Conservation (phyloP, 2,329 filamentous ascomycete genomes). For the Metarhizium album region DNA sequence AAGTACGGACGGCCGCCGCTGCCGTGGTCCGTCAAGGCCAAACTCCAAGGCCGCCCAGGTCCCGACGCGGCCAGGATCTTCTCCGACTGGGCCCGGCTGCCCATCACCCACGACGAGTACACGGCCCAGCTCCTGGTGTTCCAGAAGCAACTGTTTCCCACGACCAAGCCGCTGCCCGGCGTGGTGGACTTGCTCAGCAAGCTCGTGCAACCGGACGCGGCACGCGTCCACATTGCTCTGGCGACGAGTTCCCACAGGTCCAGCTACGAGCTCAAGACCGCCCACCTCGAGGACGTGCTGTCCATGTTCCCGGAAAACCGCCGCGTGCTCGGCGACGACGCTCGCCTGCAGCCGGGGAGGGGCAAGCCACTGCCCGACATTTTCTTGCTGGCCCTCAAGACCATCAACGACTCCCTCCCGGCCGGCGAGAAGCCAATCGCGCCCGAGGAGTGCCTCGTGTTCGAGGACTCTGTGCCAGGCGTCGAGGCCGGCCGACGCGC, state of each 20-base stretch:
- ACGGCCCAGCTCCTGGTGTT: conserved; percentile 44
- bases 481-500: conserved; percentile 84
- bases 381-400: conserved; percentile 74
- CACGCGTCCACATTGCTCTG: conserved; percentile 64
- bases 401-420: conserved; percentile 65
- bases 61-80: conserved; percentile 43
- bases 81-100: conserved; percentile 75
- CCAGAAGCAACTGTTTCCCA: conserved; percentile 63
- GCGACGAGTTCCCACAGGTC: conserved; percentile 65
- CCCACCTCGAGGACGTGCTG: conserved; percentile 47
- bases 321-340: conserved; percentile 76
- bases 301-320: conserved; percentile 57
- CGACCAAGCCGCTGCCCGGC: conserved; percentile 67
- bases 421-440: conserved; percentile 53
- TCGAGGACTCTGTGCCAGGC: conserved; percentile 89
- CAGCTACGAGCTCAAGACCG: conserved; percentile 72
- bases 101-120: conserved; percentile 63
- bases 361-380: conserved; percentile 95
- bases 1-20: conserved; percentile 63
- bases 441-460: conserved; percentile 86
- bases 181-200: conserved; percentile 56
- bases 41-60: conserved; percentile 54
- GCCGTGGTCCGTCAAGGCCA: conserved; percentile 93
- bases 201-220: conserved; percentile 32
- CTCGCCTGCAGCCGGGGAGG: conserved; percentile 62